Evolutionary conservation across 495 filamentous ascomycete genomes (phyloP).

Genomic region (Daldinia vernicosa): DNA sequence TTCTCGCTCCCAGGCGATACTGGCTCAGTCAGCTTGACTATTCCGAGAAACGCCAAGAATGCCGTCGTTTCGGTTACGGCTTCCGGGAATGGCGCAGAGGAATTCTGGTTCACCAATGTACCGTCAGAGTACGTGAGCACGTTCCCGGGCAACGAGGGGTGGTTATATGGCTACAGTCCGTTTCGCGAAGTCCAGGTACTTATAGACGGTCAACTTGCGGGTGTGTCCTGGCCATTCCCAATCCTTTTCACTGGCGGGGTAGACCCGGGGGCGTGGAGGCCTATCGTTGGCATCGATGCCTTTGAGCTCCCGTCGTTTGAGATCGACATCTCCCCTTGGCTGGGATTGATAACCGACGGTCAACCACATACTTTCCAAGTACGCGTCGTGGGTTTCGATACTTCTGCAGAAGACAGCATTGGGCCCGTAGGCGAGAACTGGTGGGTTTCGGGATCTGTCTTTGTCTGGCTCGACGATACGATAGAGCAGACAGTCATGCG

Average conservation of each 20-base stretch:
- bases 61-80: constrained; percentile 81
- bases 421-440: constrained; percentile 72
- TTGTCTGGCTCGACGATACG: constrained; percentile 70
- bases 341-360: constrained; percentile 74
- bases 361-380: constrained; percentile 75
- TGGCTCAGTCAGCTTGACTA: constrained; percentile 64
- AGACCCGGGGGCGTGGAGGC: constrained; percentile 81
- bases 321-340: constrained; percentile 83
- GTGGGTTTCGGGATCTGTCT: constrained; percentile 85
- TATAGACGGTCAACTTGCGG: constrained; percentile 78
- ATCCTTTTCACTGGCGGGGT: constrained; percentile 90
- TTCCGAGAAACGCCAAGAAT: constrained; percentile 70
- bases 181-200: constrained; percentile 85
- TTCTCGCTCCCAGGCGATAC: constrained; percentile 75
- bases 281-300: constrained; percentile 84
- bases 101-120: constrained; percentile 92
- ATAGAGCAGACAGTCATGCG: constrained; percentile 61
- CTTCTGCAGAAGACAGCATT: constrained; percentile 52
- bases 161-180: constrained; percentile 75
- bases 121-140: constrained; percentile 68
- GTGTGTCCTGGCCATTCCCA: constrained; percentile 86
- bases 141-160: constrained; percentile 65
- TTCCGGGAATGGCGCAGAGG: constrained; percentile 79
- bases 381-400: constrained; percentile 69
- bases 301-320: constrained; percentile 85